Base-by-base conservation (phyloP, 1,284 basidiomycete species). In the Moniliella sp. region DNA sequence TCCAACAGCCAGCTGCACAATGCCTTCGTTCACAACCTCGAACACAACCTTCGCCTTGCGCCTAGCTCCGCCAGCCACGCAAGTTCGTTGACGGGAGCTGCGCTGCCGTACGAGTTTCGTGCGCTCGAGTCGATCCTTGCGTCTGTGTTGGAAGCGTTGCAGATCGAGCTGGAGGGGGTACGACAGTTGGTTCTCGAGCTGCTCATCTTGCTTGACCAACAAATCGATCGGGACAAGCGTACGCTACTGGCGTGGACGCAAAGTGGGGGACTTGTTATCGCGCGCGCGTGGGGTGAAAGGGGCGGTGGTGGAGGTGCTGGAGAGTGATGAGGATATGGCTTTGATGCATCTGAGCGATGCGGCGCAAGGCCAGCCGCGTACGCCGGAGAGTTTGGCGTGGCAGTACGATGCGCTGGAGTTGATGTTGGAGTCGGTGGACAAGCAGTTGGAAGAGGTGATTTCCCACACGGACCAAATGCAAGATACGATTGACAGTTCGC, bases 361-460 rank as follows among this genome's bases (percentile, higher is more conserved):
- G 5, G 30, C 34, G 12, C 17, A 12, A 7, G 33, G 33, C 33
- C 12, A 30, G 16, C 31, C 36, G 10, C 37, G 40, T 25, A 37
- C 27, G n/a, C 29, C 33, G 4, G 15, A 30, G 5, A 42, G 40
- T 31, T 18, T 13, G 5, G n/a, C 17, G 4, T 12, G 21, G n/a
- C n/a, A n/a, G n/a, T n/a, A n/a, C 18, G 31, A 33, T 11, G 86
- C 94, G 45, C 67, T 94, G 1, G 88, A 97, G 57, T 69, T 91
- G 4, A 65, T 97, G 4, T 65, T 97, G 4, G 88, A 97, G 61
- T 79, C 77, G 7, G 93, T 93, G 59, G 72, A 77, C 15, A 93
- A 93, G 59, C 88, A 46, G 27, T 43, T 50, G 5, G 52, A 52
- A 31, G 49, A 52, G 28, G 48, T 55, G 1, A 36, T 52, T 5